Evolutionary conservation across 495 filamentous ascomycete species (phyloP).

Genomic region (Neurospora tetrasperma): DNA sequence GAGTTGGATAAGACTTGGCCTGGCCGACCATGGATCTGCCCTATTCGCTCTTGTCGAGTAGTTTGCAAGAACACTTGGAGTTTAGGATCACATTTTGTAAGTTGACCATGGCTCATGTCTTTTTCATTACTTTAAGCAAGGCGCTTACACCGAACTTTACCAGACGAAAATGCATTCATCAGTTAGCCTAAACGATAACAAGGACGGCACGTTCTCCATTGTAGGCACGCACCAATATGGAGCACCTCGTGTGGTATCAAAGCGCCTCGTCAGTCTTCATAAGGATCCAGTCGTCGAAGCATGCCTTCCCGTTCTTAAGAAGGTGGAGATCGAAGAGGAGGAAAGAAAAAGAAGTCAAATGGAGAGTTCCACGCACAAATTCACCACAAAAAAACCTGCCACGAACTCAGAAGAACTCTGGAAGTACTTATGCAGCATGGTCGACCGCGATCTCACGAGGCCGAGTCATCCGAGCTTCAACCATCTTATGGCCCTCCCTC

Average conservation of each 20-base stretch:
- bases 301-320: neutral
- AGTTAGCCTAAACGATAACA: constrained; percentile 25
- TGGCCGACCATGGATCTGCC: constrained; percentile 16
- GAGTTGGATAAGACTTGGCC: constrained; percentile 4
- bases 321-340: neutral
- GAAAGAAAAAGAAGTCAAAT: neutral
- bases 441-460: neutral
- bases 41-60: constrained; percentile 14
- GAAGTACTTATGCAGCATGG: neutral
- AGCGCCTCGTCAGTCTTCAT: neutral
- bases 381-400: neutral
- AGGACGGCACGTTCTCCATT: constrained; percentile 26
- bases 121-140: neutral
- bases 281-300: neutral
- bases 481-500: neutral
- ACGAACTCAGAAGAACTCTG: neutral
- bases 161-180: constrained; percentile 11
- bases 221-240: neutral
- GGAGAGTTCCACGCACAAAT: neutral
- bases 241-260: neutral
- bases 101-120: neutral
- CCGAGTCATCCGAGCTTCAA: neutral
- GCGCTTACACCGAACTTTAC: neutral
- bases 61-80: constrained; percentile 4
- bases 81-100: constrained; percentile 19